Evolutionary conservation across 1,139 yeast genomes (phyloP), one percentile per base, ranked within the genome.

Genomic region (Pichia sp.): DNA sequence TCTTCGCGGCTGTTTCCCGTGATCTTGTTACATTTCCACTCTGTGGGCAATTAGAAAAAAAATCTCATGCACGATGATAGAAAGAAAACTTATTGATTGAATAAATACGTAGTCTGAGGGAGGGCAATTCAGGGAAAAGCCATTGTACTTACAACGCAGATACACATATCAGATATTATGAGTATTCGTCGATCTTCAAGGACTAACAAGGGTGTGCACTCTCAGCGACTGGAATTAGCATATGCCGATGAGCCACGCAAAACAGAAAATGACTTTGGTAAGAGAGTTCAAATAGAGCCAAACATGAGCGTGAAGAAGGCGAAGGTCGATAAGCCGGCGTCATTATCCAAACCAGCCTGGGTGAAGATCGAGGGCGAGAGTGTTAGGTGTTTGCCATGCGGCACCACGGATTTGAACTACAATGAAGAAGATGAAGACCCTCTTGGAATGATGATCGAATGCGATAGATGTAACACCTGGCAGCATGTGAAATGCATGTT

Each of bases 391-490:
- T 66, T 75, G 1, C 83, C 81, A 0, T 85, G 90, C 69, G 85
- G 85, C 3, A 73, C 87, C 5, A 80, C 77, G n/a, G 84, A 85
- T 62, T 81, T 76, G 13, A 84, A 81, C 58, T 84, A 80, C 62
- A 74, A 82, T 59, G 87, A 78, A 56, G 84, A 77, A 1, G 87
- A 77, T 55, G 84, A 77, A 1, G 79, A 77, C 5, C 90, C 85
- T 58, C 76, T 78, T 26, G 83, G 87, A 6, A 76, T 79, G 40
- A 87, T 88, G 92, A 81, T 87, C 38, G 88, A 86, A 66, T 90
- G 97, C 70, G 96, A 87, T 54, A 65, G 72, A 26, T 90, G 97
- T 67, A 70, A 77, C 53, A 82, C 90, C 13, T 90, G 97, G 97
- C 97, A 90, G 67, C 97, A 90, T 67, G 81, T 84, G 40, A 74